Base-by-base conservation (phyloP, 208 protist species). In the Tritrichomonas musculus region DNA sequence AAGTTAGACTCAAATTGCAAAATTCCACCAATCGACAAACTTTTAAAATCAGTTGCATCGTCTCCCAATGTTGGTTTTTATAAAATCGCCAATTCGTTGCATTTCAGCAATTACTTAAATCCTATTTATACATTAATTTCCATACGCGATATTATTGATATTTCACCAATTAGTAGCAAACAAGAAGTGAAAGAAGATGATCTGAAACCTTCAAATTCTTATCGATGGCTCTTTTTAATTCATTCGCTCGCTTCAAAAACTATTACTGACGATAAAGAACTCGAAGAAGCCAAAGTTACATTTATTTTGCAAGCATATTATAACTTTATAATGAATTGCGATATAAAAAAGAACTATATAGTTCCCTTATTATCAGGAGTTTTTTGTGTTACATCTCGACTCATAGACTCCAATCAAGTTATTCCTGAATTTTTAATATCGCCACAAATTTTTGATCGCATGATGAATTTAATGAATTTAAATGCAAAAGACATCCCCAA, bases 171-270 rank as follows among this genome's bases (percentile, higher is more conserved):
- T 53, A 88, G 57, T 36, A 8, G 0, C 5, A 39, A n/a, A 60
- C 33, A 8, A 9, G 47, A 25, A 39, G 33, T 53, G 33, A 17
- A 53, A 36, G 77, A 88, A 11, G 77, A 88, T 17, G 8, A 57
- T 53, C 20, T 88, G 20, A 88, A 60, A 53, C 77, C 77, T 39
- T 8, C 25, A 9, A 53, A 44, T 47, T 88, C 77, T 13, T 88
- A 55, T 39, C 44, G 47, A 57, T 88, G 77, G 77, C 77, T 88
- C 22, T 88, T 30, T 39, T 57, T 88, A 39, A 88, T 88, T 88
- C 41, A 88, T 39, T 88, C 77, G 20, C 27, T 88, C 1, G 17
- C 77, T 39, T 44, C 47, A 14, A 88, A 88, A 57, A 0, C 44
- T 9, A 8, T 88, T 3, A 36, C 77, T 41, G 5, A 25, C 11